These are phyloP conservation scores for Piper betle DNA, from an alignment of 164 flowering plant genomes.

Conservation along the genomic window DNA sequence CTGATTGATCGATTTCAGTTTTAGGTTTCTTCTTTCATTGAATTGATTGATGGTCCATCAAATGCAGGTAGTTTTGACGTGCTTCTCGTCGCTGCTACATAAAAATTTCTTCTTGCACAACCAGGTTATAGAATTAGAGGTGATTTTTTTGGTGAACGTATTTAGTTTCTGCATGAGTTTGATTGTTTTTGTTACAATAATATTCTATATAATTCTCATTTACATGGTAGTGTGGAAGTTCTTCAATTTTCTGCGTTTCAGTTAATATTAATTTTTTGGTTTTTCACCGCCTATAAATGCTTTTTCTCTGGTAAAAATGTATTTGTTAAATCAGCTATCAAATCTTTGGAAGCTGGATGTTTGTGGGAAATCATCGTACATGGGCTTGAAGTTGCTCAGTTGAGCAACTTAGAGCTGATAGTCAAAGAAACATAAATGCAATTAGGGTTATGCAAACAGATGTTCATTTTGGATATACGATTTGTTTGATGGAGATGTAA, in stretches of 20 bases:
- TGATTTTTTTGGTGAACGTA: constrained; percentile 8
- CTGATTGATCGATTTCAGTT: not conserved
- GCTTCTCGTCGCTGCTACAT: constrained; percentile 53
- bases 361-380: not conserved
- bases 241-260: not conserved
- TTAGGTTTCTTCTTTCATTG: not conserved
- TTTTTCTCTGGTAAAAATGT: no score
- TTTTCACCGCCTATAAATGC: no score
- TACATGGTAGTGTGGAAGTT: no score
- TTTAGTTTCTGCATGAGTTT: not conserved
- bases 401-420: not conserved
- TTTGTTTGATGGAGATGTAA: not conserved
- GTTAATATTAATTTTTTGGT: not conserved
- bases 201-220: not conserved
- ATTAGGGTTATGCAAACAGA: not conserved
- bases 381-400: not conserved
- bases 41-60: constrained; percentile 30
- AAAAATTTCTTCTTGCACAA: constrained; percentile 36
- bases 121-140: constrained; percentile 46
- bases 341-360: no score
- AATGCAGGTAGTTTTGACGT: constrained; percentile 60
- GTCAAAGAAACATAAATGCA: not conserved
- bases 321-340: no score
- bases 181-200: not conserved
- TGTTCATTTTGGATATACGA: not conserved